phyloP scores from a whole-genome alignment of 1,284 basidiomycete species.

The Apiotrichum gamsii region DNA sequence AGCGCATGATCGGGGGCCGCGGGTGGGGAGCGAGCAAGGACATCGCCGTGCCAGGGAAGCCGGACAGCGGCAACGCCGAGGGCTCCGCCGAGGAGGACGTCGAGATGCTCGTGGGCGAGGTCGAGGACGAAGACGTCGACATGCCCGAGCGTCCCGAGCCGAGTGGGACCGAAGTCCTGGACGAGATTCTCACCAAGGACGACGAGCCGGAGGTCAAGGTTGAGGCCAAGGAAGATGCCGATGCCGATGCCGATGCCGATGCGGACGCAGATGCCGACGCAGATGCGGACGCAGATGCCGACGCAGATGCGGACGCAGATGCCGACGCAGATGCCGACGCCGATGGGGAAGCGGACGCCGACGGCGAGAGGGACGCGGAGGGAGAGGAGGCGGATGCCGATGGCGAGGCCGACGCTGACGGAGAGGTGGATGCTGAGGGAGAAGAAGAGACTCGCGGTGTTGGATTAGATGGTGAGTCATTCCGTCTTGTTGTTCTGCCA shows the following conservation, averaged over 20 bases:
- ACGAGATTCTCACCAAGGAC: constrained; percentile 26
- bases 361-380: constrained; percentile 1
- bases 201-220: constrained; percentile 18
- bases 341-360: constrained; percentile 15
- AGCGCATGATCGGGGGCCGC: constrained; percentile 53
- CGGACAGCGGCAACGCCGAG: constrained; percentile 1
- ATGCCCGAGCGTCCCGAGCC: constrained; percentile 19
- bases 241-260: constrained; percentile 16
- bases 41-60: constrained; percentile 25
- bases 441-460: constrained; percentile 31
- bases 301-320: constrained; percentile 40
- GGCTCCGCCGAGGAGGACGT: constrained; percentile 37
- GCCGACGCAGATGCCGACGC: constrained; percentile 32
- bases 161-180: constrained; percentile 31
- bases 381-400: constrained; percentile 18
- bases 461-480: constrained; percentile 27
- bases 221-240: constrained; percentile 25
- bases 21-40: constrained; percentile 35
- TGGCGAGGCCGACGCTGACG: constrained; percentile 26
- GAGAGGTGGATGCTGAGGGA: constrained; percentile 20
- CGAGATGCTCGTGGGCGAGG: constrained; percentile 37
- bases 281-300: constrained; percentile 8
- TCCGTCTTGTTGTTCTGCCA: background rate
- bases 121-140: constrained; percentile 15
- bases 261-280: constrained; percentile 12